Conservation (phyloP, 495 filamentous ascomycete species). For the Pyrenula aspistea region DNA sequence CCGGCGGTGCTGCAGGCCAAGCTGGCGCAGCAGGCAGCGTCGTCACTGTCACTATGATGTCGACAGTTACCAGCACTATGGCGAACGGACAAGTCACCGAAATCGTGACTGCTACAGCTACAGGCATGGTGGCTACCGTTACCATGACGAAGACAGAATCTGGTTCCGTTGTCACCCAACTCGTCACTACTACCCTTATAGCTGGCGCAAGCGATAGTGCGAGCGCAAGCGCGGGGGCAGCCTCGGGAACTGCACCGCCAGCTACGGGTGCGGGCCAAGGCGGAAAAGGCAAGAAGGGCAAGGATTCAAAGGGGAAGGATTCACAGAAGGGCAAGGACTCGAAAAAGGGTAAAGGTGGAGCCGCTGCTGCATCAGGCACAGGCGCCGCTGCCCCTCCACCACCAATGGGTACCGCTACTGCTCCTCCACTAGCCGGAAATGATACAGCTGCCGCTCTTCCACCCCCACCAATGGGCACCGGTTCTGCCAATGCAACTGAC, state of each 20-base stretch:
- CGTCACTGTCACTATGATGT: no score
- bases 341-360: background rate
- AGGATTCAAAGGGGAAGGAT: background rate
- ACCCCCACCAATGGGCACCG: background rate
- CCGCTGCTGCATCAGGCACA: background rate
- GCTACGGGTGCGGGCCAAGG: background rate
- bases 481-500: background rate
- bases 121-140: background rate
- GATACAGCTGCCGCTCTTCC: background rate
- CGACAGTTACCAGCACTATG: no score
- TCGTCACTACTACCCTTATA: background rate
- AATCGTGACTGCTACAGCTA: no score
- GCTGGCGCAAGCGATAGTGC: background rate
- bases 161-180: background rate
- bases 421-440: background rate
- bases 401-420: background rate
- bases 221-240: background rate
- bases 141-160: background rate
- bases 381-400: background rate
- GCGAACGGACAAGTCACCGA: no score
- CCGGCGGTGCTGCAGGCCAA: background rate
- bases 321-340: background rate
- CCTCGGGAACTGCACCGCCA: background rate
- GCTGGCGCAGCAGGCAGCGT: no score
- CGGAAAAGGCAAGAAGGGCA: background rate